Base-by-base conservation (phyloP, 1,139 yeast species). In the Ogataea hybrid region DNA sequence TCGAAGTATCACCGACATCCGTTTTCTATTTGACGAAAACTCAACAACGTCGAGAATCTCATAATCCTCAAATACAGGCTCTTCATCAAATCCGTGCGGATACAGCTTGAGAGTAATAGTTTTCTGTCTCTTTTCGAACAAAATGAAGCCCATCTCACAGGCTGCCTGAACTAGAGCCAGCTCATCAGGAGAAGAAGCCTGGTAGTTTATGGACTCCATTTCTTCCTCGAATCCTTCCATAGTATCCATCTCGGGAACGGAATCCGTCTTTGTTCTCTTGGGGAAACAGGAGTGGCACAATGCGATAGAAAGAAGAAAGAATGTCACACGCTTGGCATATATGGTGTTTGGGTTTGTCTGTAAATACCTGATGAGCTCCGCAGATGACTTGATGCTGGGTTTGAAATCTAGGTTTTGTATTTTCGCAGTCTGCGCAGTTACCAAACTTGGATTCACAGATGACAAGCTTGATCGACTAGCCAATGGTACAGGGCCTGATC, bases 171-270 rank as follows among this genome's bases (percentile, higher is more conserved):
- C 92, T 31, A 92, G 69, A 0, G 99, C 98, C 41, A 90, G 65
- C 61, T 92, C 99, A 67, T 92, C 98, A 0, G 98, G 98, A 35
- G 30, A n/a, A n/a, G n/a, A n/a, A n/a, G n/a, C n/a, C n/a, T n/a
- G n/a, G n/a, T n/a, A n/a, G n/a, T n/a, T n/a, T n/a, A n/a, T n/a
- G n/a, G n/a, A n/a, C n/a, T n/a, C n/a, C n/a, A n/a, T n/a, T n/a
- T n/a, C n/a, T n/a, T n/a, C n/a, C n/a, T n/a, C n/a, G n/a, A n/a
- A n/a, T n/a, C n/a, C n/a, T n/a, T n/a, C n/a, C n/a, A n/a, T n/a
- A n/a, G n/a, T n/a, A n/a, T n/a, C n/a, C n/a, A n/a, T n/a, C n/a
- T n/a, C n/a, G n/a, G n/a, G n/a, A n/a, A n/a, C n/a, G n/a, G n/a
- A n/a, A n/a, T n/a, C n/a, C n/a, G n/a, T n/a, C n/a, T n/a, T n/a